Conservation (phyloP, 805 yeast genomes). For the Myxozyma melibiosi region DNA sequence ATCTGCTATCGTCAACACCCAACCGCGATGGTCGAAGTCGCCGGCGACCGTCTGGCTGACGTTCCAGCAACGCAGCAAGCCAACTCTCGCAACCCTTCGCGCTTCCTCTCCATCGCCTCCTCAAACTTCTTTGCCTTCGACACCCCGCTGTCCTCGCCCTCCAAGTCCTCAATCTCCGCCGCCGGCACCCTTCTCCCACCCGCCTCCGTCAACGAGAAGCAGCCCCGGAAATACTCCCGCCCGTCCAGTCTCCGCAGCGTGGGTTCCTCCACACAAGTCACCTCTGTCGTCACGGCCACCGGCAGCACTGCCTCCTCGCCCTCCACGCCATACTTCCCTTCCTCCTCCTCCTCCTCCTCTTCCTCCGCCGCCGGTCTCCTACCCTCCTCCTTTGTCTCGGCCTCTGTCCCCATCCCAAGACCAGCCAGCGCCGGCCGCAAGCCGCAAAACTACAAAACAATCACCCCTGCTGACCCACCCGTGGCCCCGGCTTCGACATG, state of each 20-base stretch:
- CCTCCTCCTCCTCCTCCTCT: not conserved
- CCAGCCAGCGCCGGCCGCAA: not conserved
- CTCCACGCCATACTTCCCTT: conserved; percentile 7
- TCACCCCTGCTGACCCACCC: conserved; percentile 7
- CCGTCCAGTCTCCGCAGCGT: conserved; percentile 29
- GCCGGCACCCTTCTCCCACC: conserved; percentile 10
- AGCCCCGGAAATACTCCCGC: conserved; percentile 16
- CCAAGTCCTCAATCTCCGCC: not conserved
- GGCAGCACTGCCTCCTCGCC: conserved; percentile 24
- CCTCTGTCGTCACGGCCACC: conserved; percentile 27
- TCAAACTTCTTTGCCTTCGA: conserved; percentile 9
- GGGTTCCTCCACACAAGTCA: conserved; percentile 26
- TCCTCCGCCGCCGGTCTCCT: not conserved
- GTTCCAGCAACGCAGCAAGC: not conserved
- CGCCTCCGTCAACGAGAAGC: not conserved
- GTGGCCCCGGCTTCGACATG: conserved; percentile 6
- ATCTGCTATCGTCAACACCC: not conserved
- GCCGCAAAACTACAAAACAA: conserved; percentile 8
- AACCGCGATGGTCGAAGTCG: conserved; percentile 13
- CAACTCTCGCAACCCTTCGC: conserved; percentile 5
- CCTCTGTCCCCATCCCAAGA: conserved; percentile 20
- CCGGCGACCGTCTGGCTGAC: conserved; percentile 4
- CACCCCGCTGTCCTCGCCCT: conserved; percentile 5
- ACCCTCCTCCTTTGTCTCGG: not conserved
- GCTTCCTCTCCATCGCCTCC: conserved; percentile 6